These are phyloP conservation scores for Cladorrhinum sp. DNA, from an alignment of 2,329 filamentous ascomycete genomes.

Conservation along the genomic window DNA sequence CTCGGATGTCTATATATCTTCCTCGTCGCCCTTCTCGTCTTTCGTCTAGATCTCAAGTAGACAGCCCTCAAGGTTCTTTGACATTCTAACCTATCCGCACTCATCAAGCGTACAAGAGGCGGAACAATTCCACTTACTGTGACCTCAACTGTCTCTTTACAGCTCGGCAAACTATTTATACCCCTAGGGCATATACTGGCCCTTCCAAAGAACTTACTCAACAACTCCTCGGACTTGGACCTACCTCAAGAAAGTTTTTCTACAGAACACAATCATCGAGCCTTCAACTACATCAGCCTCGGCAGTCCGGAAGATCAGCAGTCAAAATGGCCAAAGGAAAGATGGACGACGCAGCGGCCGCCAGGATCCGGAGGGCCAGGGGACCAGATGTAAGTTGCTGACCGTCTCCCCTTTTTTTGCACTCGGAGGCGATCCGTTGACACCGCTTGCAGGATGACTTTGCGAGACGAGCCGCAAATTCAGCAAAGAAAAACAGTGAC, in stretches of 20 bases:
- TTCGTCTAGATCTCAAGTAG: neutral
- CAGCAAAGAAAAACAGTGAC: conserved; percentile 31
- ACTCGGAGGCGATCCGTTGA: neutral
- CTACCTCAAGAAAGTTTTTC: too few species aligned
- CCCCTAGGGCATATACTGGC: too few species aligned
- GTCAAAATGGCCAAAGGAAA: conserved; percentile 35
- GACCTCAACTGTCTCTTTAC: too few species aligned
- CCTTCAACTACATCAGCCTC: too few species aligned
- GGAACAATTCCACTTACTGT: too few species aligned
- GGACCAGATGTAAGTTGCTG: conserved; percentile 37
- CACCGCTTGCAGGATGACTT: conserved; percentile 34
- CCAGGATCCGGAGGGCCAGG: conserved; percentile 41
- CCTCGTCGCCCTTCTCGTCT: neutral
- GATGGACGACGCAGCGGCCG: conserved; percentile 43
- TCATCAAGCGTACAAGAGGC: neutral
- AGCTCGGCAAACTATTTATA: too few species aligned
- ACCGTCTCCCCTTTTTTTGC: neutral
- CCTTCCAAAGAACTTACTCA: too few species aligned
- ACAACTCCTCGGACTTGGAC: too few species aligned
- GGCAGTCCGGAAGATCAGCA: neutral
- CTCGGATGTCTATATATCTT: neutral
- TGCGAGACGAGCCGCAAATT: conserved; percentile 35
- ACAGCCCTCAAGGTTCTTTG: neutral
- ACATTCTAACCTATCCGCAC: neutral
- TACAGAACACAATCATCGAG: too few species aligned